Conservation (phyloP, 2,329 filamentous ascomycete genomes). For the Venturia nashicola region DNA sequence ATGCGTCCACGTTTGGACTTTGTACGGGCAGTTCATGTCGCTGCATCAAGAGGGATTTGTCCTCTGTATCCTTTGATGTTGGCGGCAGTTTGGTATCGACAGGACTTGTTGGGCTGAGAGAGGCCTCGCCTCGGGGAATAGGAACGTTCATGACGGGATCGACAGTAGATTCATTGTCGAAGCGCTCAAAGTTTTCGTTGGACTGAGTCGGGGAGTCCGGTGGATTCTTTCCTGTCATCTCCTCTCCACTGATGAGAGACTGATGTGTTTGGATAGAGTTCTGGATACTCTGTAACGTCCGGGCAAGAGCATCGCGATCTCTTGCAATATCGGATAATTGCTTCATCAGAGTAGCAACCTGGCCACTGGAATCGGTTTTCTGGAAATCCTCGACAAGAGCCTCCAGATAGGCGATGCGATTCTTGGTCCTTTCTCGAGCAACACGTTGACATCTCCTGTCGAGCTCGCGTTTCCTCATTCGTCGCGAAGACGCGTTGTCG, state of each 20-base stretch:
- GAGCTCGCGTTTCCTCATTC: conserved; percentile 9
- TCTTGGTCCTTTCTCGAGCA: conserved; percentile 9
- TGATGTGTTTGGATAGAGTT: conserved; percentile 4
- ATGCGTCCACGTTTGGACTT: background rate
- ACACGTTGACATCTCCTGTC: conserved; percentile 10
- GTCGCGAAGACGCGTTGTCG: conserved; percentile 4
- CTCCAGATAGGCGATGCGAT: conserved; percentile 11
- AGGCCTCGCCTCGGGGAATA: background rate
- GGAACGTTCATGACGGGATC: background rate
- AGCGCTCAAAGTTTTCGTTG: background rate
- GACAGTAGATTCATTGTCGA: background rate
- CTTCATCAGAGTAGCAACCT: conserved; percentile 9
- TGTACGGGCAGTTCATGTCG: background rate
- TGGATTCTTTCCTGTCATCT: background rate
- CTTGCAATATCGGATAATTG: conserved; percentile 8
- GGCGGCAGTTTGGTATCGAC: background rate
- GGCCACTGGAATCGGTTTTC: conserved; percentile 7
- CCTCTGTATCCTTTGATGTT: background rate
- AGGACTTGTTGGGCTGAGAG: background rate
- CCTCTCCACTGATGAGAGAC: background rate
- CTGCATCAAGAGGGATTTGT: background rate
- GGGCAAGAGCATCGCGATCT: conserved; percentile 3
- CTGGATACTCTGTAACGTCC: conserved; percentile 6
- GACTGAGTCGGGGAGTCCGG: background rate
- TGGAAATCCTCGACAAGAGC: conserved; percentile 10